These are phyloP conservation scores for Jaminaea rosea DNA, from an alignment of 1,284 basidiomycete species.

Conservation along the genomic window DNA sequence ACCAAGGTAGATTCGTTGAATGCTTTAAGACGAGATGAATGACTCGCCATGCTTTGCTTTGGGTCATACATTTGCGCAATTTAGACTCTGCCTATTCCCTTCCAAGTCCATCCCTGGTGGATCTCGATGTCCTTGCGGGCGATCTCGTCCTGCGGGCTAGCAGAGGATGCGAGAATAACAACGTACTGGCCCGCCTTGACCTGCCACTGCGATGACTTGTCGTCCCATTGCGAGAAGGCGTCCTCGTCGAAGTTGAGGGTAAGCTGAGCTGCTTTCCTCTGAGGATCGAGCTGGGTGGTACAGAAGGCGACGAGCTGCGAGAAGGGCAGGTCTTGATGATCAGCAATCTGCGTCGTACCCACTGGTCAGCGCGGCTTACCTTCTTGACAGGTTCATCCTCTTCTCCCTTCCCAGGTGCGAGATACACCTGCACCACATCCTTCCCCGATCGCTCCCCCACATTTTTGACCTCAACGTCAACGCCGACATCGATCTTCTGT, in stretches of 20 bases:
- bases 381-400: constrained; percentile 2
- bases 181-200: constrained; percentile 4
- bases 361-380: constrained; percentile 2
- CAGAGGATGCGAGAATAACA: constrained; percentile 3
- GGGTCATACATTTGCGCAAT: too few relatives aligned
- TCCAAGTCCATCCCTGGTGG: constrained; percentile 2
- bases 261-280: background rate
- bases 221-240: constrained; percentile 4
- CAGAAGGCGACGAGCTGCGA: constrained; percentile 5
- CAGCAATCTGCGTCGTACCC: background rate
- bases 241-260: constrained; percentile 3
- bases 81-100: background rate
- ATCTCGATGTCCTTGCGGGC: background rate
- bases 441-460: constrained; percentile 6
- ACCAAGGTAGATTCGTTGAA: too few relatives aligned
- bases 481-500: background rate
- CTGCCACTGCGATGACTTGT: background rate
- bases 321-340: background rate
- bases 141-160: background rate
- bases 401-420: background rate
- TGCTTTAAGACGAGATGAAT: too few relatives aligned
- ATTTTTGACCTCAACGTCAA: constrained; percentile 5
- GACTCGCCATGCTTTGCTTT: too few relatives aligned
- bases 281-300: background rate
- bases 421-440: constrained; percentile 6